Conservation (phyloP, 345 rosid species). For the Pistacia integerrima region DNA sequence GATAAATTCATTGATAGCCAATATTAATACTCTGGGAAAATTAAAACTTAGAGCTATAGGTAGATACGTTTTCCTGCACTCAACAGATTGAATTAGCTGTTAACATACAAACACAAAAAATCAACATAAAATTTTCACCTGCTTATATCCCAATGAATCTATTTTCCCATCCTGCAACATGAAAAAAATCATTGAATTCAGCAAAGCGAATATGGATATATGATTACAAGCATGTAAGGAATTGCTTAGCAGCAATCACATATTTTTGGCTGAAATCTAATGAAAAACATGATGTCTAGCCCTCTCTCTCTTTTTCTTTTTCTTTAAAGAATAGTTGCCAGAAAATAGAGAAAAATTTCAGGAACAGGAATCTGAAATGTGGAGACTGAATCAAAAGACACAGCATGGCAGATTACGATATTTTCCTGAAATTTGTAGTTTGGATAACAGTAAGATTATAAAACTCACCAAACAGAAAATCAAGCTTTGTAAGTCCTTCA, state of each 20-base stretch:
- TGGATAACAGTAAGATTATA: background rate
- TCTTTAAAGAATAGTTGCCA: background rate
- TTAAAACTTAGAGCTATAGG: too few relatives aligned
- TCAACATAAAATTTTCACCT: slow-evolving; percentile 44
- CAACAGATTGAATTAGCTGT: too few relatives aligned
- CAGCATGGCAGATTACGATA: background rate
- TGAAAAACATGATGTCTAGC: background rate
- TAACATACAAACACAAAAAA: background rate
- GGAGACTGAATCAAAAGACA: background rate
- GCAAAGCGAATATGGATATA: too few relatives aligned
- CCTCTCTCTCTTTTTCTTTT: too few relatives aligned
- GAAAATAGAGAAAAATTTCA: background rate
- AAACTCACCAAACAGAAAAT: slow-evolving; percentile 71
- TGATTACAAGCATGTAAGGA: too few relatives aligned
- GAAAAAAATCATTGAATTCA: too few relatives aligned
- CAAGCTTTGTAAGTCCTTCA: slow-evolving; percentile 62
- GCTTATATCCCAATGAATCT: slow-evolving; percentile 73
- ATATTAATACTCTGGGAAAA: too few relatives aligned
- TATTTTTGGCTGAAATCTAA: background rate
- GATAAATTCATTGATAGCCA: too few relatives aligned
- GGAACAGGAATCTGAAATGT: background rate
- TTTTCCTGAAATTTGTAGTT: too few relatives aligned
- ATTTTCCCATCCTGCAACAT: slow-evolving; percentile 78
- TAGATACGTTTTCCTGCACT: too few relatives aligned
- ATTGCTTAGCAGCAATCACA: background rate